Base-by-base conservation (phyloP, 2,329 filamentous ascomycete genomes). In the Cercospora zeae-maydis region DNA sequence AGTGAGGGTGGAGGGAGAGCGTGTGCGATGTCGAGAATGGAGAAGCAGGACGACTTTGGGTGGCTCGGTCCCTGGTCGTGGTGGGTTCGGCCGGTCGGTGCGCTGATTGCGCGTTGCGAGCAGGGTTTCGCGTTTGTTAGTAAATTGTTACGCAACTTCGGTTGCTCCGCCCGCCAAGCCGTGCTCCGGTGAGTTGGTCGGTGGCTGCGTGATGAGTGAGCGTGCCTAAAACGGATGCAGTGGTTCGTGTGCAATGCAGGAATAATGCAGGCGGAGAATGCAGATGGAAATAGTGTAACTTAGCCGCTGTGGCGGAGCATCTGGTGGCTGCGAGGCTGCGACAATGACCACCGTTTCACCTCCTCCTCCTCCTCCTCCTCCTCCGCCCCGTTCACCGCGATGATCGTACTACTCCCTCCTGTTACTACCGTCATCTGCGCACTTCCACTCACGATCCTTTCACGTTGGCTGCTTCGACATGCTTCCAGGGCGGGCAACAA, bases 91-190 rank as follows among this genome's bases (percentile, higher is more conserved):
- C 24, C n/a, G 55, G 27, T 58, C 37, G 21, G 49, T 37, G 56
- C 37, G 31, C 55, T 58, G 34, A 52, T 52, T 52, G 47, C 47
- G 47, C 47, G 47, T 52, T 52, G 27, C 47, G 47, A 16, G 47
- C 47, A 52, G 47, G 47, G 47, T 30, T 31, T 16, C 21, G 39
- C 39, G 16, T 27, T 27, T 27, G 24, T 24, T 45, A 21, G n/a
- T n/a, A 8, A 45, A 4, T 27, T 27, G 24, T 24, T 45, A 21
- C 39, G 39, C 16, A 45, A 4, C 39, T 19, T n/a, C n/a, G n/a
- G n/a, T n/a, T 6, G 24, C 24, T 27, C 24, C 24, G 24, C 24
- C 24, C 39, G 39, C 39, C 39, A 45, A 45, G 39, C 24, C 24
- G 24, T 27, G 24, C 24, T 27, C 3, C 24, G 24, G 24, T 27